A percentile compares a stretch with the other conserved stretches of the same genome.
Conservation (phyloP, 805 yeast species). For the Candida easanensis region DNA sequence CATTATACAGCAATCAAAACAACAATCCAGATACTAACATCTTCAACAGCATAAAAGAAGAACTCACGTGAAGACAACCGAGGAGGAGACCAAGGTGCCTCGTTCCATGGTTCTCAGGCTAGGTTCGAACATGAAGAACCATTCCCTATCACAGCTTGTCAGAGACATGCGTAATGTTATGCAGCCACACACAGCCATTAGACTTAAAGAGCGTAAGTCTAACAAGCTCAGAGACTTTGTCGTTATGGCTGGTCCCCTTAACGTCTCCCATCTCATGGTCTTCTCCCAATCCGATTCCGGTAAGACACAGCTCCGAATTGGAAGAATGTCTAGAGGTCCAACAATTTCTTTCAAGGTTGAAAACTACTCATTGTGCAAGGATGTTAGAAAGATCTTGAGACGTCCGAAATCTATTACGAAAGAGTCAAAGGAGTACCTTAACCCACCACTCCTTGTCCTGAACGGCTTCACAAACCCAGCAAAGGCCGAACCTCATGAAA, state of each 20-base stretch:
- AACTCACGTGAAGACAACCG: conserved; percentile 76
- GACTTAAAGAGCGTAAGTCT: conserved; percentile 78
- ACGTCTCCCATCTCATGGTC: conserved; percentile 83
- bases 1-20: no score
- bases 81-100: conserved; percentile 72
- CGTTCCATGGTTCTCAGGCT: conserved; percentile 91
- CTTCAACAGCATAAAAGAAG: conserved; percentile 68
- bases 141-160: conserved; percentile 80
- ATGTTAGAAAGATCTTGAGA: conserved; percentile 64
- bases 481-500: conserved; percentile 68
- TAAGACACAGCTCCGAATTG: conserved; percentile 75
- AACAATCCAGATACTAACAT: conserved; percentile 16
- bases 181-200: conserved; percentile 97
- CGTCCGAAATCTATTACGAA: conserved; percentile 76
- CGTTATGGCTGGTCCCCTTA: conserved; percentile 98
- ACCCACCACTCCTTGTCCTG: conserved; percentile 89
- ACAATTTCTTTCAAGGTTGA: conserved; percentile 78
- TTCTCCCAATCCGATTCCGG: conserved; percentile 85
- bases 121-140: conserved; percentile 74
- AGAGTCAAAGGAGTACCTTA: conserved; percentile 55
- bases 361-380: conserved; percentile 78
- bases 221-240: conserved; percentile 88
- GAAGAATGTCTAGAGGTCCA: conserved; percentile 92
- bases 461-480: conserved; percentile 80
- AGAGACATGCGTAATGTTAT: conserved; percentile 83